phyloP scores from a whole-genome alignment of 305 asterid genomes.

The Fraxinus platypoda region DNA sequence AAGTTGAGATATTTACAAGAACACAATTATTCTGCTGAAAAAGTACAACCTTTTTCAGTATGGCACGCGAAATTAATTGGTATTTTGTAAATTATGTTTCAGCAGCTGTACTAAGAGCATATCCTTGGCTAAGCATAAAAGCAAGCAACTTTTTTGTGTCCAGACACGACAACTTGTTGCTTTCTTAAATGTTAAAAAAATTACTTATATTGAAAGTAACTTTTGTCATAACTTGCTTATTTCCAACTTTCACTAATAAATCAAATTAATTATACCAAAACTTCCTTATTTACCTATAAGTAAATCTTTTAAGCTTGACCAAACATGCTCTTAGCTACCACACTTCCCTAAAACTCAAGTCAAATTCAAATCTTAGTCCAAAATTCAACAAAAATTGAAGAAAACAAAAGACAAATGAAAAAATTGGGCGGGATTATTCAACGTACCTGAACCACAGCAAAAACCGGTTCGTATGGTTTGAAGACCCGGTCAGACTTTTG shows the following conservation, averaged over 20 bases:
- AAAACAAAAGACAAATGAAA: background rate
- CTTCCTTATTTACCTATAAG: background rate
- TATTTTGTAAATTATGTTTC: background rate
- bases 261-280: background rate
- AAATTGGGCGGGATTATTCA: background rate
- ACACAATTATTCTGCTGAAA: background rate
- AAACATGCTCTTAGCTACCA: background rate
- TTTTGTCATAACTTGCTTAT: background rate
- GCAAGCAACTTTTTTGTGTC: background rate
- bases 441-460: conserved; percentile 83
- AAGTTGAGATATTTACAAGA: background rate
- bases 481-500: conserved; percentile 57
- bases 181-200: background rate
- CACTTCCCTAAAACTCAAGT: background rate
- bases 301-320: background rate
- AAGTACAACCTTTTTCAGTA: background rate
- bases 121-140: background rate
- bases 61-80: background rate
- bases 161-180: background rate
- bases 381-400: background rate
- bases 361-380: background rate
- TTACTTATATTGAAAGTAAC: background rate
- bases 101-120: background rate
- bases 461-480: conserved; percentile 69
- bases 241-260: background rate